Percentiles rank a stretch among this genome's conserved stretches.
These are phyloP conservation scores for Drosera spatulata DNA, from an alignment of 179 eudicot species.

Conservation along the genomic window DNA sequence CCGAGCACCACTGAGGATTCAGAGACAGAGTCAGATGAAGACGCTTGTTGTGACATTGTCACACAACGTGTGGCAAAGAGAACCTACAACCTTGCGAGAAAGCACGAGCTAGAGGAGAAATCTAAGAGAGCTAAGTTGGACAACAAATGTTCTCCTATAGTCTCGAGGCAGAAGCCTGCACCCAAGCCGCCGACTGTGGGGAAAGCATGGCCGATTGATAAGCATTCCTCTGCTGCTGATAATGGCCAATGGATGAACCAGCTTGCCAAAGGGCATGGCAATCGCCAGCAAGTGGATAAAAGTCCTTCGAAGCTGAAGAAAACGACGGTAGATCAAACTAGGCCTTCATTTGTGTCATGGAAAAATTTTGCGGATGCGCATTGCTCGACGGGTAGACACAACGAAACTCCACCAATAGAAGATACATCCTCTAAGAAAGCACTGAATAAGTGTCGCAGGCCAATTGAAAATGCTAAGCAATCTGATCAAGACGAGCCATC, in stretches of 20 bases:
- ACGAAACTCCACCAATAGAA: constrained; percentile 1
- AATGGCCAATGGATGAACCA: background rate
- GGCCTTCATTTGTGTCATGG: constrained; percentile 2
- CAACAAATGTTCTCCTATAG: background rate
- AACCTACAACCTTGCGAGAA: constrained; percentile 5
- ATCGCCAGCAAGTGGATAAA: constrained; percentile 9
- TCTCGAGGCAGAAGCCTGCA: constrained; percentile 7
- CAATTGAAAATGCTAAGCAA: constrained; percentile 6
- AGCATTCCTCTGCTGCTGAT: constrained; percentile 5
- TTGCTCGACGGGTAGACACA: constrained; percentile 1
- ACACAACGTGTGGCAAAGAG: constrained; percentile 8
- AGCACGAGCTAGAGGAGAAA: constrained; percentile 13
- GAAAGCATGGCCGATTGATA: constrained; percentile 10
- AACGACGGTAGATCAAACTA: constrained; percentile 7
- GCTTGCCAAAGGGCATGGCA: constrained; percentile 6
- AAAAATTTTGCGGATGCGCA: constrained; percentile 9
- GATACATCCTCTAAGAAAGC: constrained; percentile 6
- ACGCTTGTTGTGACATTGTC: constrained; percentile 14
- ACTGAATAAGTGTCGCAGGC: constrained; percentile 2
- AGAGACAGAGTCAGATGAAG: constrained; percentile 17
- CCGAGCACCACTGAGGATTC: constrained; percentile 2
- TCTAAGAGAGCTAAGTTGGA: constrained; percentile 12
- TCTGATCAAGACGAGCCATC: constrained; percentile 6
- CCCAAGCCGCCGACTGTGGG: constrained; percentile 10
- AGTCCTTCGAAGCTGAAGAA: constrained; percentile 14